Base-by-base conservation (phyloP, 2,329 filamentous ascomycete species). In the Fusarium sp. region DNA sequence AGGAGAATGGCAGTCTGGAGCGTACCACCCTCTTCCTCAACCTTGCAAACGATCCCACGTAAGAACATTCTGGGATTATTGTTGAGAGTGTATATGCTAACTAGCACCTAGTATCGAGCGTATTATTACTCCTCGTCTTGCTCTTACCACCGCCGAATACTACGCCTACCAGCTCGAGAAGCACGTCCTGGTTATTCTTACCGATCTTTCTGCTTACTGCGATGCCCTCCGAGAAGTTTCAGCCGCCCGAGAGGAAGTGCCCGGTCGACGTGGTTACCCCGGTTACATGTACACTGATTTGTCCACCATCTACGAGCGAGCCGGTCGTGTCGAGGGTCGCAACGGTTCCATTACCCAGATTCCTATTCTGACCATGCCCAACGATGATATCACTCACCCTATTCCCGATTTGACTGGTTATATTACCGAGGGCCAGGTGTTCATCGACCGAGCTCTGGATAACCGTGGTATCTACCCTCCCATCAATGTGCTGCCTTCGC, bases 251-350 rank as follows among this genome's bases (percentile, higher is more conserved):
- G 95, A 99, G 85, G 95, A 99, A 88, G 95, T 99, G 38, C 95
- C 95, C 36, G 95, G 95, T 84, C 94, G 95, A 78, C 94, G 95
- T 88, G 95, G 95, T 86, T 99, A 95, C 83, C 95, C 95, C 49
- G 95, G 95, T 91, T 99, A 99, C 86, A 99, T 99, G 95, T 99
- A 99, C 84, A 99, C 95, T 70, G 96, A 99, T 87, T 91, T 99
- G 88, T 97, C 95, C 57, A 99, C 95, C 74, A 97, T 99, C 72
- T 99, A 99, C 84, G 95, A 99, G 81, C 93, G 95, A 82, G 95
- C 95, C 70, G 95, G 95, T 74, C 95, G 95, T 90, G 95, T 99
- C 46, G 84, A 92, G 73, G 96, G 96, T 70, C 91, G 96, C 71
- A 97, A 98, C 73, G 95, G 96, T 59, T 99, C 95, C 71, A 99